A percentile compares a stretch with the other conserved stretches of the same genome.
Evolutionary conservation across 2,329 filamentous ascomycete species (phyloP).

Genomic region (Fusarium xyrophilum): DNA sequence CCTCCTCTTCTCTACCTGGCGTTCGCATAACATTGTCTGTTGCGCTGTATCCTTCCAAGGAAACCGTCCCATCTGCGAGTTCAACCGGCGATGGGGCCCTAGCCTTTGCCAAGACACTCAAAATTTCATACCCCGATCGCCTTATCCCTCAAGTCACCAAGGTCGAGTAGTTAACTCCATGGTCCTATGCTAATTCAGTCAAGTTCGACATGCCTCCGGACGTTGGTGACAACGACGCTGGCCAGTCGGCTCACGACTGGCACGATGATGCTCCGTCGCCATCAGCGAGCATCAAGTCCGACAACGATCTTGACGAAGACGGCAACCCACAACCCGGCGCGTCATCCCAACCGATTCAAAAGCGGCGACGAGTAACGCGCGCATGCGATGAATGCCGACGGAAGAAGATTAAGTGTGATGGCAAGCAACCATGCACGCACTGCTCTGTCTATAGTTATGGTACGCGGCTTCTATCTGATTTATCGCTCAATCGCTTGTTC

Average conservation of each 20-base stretch:
- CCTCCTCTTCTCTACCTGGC: conserved; percentile 1
- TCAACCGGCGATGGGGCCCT: conserved; percentile 13
- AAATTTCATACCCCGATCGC: conserved; percentile 18
- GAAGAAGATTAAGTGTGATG: conserved; percentile 89
- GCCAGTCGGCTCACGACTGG: conserved; percentile 48
- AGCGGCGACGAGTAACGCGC: conserved; percentile 77
- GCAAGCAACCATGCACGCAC: conserved; percentile 89
- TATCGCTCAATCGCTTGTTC: not conserved
- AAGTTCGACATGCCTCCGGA: conserved; percentile 47
- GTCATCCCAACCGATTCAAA: conserved; percentile 69
- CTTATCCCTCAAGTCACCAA: conserved; percentile 11
- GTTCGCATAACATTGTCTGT: not conserved
- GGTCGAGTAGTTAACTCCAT: conserved; percentile 9
- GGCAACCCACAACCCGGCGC: conserved; percentile 44
- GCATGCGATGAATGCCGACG: conserved; percentile 83
- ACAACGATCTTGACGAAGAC: conserved; percentile 52
- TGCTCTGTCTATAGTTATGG: conserved; percentile 99
- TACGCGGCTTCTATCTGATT: conserved; percentile 51
- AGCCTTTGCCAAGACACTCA: conserved; percentile 6
- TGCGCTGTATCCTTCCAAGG: not conserved
- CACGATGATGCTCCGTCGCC: conserved; percentile 49
- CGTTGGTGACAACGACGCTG: conserved; percentile 55
- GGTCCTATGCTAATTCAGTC: conserved; percentile 32
- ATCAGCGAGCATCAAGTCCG: conserved; percentile 53
- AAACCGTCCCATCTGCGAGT: not conserved